These are phyloP conservation scores for Xylaria venustula DNA, from an alignment of 495 filamentous ascomycete species.

Conservation along the genomic window DNA sequence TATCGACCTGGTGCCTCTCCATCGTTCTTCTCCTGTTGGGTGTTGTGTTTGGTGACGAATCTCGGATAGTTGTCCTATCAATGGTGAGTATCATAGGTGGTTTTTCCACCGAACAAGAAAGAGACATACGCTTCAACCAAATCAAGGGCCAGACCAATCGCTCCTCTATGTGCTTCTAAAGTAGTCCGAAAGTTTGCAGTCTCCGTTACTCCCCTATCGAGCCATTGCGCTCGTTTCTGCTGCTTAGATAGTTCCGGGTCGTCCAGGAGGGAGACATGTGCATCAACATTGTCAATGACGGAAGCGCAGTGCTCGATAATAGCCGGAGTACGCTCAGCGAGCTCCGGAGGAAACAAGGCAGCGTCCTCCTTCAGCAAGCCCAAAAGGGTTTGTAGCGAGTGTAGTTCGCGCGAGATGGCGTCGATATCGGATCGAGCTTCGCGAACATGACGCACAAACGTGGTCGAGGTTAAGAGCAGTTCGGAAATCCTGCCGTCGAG, in stretches of 20 bases:
- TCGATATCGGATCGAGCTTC: conserved; percentile 47
- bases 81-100: conserved; percentile 11
- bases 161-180: conserved; percentile 37
- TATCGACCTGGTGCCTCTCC: conserved; percentile 21
- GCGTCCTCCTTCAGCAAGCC: conserved; percentile 47
- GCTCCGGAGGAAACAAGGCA: conserved; percentile 31
- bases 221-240: conserved; percentile 43
- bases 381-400: conserved; percentile 44
- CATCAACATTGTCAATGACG: conserved; percentile 36
- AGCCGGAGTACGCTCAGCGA: conserved; percentile 36
- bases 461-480: conserved; percentile 26
- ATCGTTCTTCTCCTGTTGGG: conserved; percentile 22
- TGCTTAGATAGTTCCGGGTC: conserved; percentile 28
- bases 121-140: conserved; percentile 37
- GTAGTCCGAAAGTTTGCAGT: conserved; percentile 32
- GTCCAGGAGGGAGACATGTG: conserved; percentile 29
- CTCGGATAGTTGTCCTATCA: conserved; percentile 29
- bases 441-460: conserved; percentile 46
- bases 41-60: conserved; percentile 18
- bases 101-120: background rate
- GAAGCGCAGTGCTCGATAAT: conserved; percentile 35
- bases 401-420: conserved; percentile 46
- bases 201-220: conserved; percentile 34
- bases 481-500: conserved; percentile 36
- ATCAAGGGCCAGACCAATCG: conserved; percentile 42